Conservation (phyloP, 345 rosid genomes). For the Syzygium aromaticum region DNA sequence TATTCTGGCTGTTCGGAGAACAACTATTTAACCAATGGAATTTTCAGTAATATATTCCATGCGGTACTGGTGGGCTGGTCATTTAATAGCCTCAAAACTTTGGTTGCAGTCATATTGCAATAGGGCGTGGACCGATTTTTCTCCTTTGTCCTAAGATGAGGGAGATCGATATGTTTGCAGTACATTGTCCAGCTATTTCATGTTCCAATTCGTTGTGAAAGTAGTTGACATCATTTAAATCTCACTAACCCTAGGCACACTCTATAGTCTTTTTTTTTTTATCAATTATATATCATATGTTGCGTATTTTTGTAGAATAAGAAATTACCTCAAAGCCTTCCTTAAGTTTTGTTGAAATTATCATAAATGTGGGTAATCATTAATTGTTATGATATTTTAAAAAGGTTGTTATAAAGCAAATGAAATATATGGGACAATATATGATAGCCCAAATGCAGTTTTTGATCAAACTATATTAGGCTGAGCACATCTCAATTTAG, state of each 20-base stretch:
- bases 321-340: neutral
- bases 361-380: neutral
- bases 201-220: neutral
- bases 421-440: neutral
- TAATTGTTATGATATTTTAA: neutral
- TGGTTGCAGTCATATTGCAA: neutral
- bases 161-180: neutral
- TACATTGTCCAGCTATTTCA: neutral
- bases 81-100: slow-evolving; percentile 5
- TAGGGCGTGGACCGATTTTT: neutral
- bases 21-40: neutral
- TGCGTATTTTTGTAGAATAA: neutral
- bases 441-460: neutral
- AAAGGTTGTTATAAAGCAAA: neutral
- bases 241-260: neutral
- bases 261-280: neutral
- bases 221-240: slow-evolving; percentile 7
- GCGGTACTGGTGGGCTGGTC: neutral
- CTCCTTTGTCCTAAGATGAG: neutral
- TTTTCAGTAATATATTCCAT: neutral
- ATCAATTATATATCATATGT: neutral
- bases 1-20: neutral
- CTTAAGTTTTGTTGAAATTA: neutral
- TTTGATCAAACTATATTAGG: neutral
- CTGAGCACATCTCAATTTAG: neutral